Base-by-base conservation (phyloP, 2,329 filamentous ascomycete genomes). In the Phialophora macrospora region DNA sequence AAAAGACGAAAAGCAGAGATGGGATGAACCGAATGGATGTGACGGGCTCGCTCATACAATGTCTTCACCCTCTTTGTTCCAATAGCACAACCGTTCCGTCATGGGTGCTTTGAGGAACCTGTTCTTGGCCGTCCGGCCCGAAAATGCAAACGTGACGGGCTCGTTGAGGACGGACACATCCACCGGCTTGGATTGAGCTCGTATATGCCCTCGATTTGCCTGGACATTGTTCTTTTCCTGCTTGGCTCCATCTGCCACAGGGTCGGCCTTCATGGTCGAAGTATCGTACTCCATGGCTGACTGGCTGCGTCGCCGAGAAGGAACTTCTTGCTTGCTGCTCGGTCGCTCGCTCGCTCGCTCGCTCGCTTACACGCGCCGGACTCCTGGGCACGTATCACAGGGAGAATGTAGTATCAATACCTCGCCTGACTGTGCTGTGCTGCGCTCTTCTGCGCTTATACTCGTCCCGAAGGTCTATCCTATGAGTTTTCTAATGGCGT, bases 81-180 rank as follows among this genome's bases (percentile, higher is more conserved):
- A 90, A 9, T 82, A 85, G 0, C 86, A 85, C 22, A 90, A 77
- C 7, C 83, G 79, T 73, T 91, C 88, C 1, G 85, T 85, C 88
- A 90, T 90, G 44, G 88, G 84, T 5, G 80, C 87, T 75, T 90
- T 90, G 69, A 90, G 76, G 72, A 90, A 87, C 24, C 87, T 81
- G 73, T 90, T 90, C 57, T 82, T 83, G 1, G 87, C 87, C 1
- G 82, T 84, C 60, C 79, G 81, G 60, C 83, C 81, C 44, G 83
- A 84, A 74, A 85, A 85, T 22, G 77, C 74, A 64, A 84, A 85
- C 12, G 76, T 75, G 59, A 86, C 76, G 11, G 83, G 81, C 69
- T 80, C 70, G 11, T 76, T 80, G 20, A 86, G 75, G 0, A 80
- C 76, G 1, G 78, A 76, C 0, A 78, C 74, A 64, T 77, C 72